Conservation (phyloP, 805 yeast species). For the Yamadazyma nakazawae region DNA sequence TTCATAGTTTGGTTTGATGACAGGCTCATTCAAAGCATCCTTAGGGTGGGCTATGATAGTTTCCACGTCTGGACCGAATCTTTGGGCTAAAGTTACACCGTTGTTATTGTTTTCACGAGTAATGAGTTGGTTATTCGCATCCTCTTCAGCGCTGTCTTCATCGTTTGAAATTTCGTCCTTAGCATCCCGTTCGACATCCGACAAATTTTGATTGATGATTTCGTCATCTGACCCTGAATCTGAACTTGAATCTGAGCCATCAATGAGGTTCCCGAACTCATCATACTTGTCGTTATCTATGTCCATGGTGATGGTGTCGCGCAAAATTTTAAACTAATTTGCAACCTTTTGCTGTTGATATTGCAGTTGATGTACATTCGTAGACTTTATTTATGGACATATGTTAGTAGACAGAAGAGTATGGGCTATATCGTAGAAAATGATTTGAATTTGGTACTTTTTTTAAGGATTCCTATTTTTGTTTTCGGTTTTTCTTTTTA, state of each 20-base stretch:
- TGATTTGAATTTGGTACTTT: too few relatives aligned
- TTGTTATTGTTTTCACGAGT: not conserved
- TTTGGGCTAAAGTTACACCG: conserved; percentile 4
- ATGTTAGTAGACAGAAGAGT: too few relatives aligned
- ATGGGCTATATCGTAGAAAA: too few relatives aligned
- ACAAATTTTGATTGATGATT: conserved; percentile 1
- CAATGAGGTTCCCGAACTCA: conserved; percentile 73
- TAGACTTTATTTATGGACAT: too few relatives aligned
- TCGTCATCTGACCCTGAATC: conserved; percentile 1
- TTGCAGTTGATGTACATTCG: too few relatives aligned
- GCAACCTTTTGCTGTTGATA: not conserved
- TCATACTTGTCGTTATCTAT: conserved; percentile 60
- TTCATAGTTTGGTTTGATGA: conserved; percentile 22
- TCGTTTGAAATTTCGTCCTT: conserved; percentile 3
- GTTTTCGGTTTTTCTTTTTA: too few relatives aligned
- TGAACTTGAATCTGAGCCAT: conserved; percentile 42
- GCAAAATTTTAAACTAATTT: not conserved
- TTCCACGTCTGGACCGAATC: conserved; percentile 50
- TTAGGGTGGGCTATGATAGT: conserved; percentile 47
- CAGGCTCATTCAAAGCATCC: conserved; percentile 25
- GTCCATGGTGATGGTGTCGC: conserved; percentile 37
- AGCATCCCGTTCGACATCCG: conserved; percentile 10
- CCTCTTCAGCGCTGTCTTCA: conserved; percentile 5
- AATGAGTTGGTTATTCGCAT: conserved; percentile 9
- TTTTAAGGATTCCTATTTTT: too few relatives aligned